Conservation (phyloP, 1,139 yeast genomes). For the Yamadazyma atlantica region DNA sequence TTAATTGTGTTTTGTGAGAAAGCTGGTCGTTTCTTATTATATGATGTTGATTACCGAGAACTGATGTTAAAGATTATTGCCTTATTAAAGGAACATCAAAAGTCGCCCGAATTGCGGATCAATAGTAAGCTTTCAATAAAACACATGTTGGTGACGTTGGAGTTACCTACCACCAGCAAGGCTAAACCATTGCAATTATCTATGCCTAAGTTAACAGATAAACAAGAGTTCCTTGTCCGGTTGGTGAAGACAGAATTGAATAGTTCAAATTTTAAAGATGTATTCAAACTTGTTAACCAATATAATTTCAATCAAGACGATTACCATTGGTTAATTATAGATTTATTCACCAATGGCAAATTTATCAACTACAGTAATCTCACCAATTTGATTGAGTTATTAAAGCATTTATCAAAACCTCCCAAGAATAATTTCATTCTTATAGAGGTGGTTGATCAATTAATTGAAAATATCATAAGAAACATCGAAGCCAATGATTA, state of each 20-base stretch:
- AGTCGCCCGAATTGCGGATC: constrained; percentile 49
- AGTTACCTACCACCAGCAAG: constrained; percentile 50
- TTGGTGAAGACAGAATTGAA: constrained; percentile 55
- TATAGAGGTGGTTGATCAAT: constrained; percentile 56
- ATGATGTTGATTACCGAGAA: constrained; percentile 59
- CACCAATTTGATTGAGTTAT: constrained; percentile 47
- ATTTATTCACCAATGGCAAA: constrained; percentile 62
- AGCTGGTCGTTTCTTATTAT: constrained; percentile 66
- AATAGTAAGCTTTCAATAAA: constrained; percentile 62
- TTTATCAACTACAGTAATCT: constrained; percentile 59
- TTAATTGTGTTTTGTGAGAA: constrained; percentile 68
- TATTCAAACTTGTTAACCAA: constrained; percentile 41
- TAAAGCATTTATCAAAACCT: constrained; percentile 28
- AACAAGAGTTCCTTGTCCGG: constrained; percentile 50
- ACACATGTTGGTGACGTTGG: constrained; percentile 56
- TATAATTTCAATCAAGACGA: constrained; percentile 50
- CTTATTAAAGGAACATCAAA: constrained; percentile 52
- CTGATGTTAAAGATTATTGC: constrained; percentile 66
- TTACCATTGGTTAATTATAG: constrained; percentile 41
- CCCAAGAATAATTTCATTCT: constrained; percentile 34
- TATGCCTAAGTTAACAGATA: constrained; percentile 25
- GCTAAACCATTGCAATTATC: constrained; percentile 16
- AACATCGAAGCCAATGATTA: constrained; percentile 71
- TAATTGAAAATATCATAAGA: constrained; percentile 59
- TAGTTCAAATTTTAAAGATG: constrained; percentile 28